Evolutionary conservation across 225 moss, liverwort and hornwort species (phyloP).

Genomic region (Anthoceros angustus): DNA sequence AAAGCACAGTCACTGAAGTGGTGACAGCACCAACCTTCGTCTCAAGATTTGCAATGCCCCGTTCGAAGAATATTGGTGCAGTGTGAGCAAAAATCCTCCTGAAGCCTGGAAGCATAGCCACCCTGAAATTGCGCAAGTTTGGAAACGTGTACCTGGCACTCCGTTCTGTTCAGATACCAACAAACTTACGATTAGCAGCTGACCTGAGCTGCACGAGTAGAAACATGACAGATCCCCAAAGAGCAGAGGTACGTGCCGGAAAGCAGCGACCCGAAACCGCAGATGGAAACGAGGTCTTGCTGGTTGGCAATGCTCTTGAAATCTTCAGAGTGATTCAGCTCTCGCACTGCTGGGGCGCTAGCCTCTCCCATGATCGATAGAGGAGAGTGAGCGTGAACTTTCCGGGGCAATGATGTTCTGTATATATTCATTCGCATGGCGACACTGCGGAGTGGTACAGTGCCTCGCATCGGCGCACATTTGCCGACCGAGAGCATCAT

Average conservation of each 20-base stretch:
- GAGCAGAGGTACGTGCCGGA: constrained; percentile 32
- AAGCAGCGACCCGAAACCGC: constrained; percentile 89
- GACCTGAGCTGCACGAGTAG: background rate
- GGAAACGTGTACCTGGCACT: constrained; percentile 85
- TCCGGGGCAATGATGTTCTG: too few relatives aligned
- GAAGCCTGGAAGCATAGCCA: constrained; percentile 55
- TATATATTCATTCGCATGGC: too few relatives aligned
- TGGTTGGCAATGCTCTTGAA: constrained; percentile 34
- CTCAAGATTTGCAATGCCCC: constrained; percentile 79
- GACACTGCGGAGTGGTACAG: too few relatives aligned
- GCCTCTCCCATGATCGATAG: background rate
- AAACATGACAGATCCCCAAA: background rate
- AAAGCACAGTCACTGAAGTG: background rate
- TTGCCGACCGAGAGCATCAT: too few relatives aligned
- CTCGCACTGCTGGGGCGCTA: constrained; percentile 12
- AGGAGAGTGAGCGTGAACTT: too few relatives aligned
- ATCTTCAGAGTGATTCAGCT: constrained; percentile 47
- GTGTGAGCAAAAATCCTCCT: constrained; percentile 82
- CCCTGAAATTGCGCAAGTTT: constrained; percentile 67
- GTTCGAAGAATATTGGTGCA: constrained; percentile 71
- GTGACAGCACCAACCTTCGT: constrained; percentile 42
- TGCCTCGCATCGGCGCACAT: too few relatives aligned
- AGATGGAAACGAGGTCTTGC: constrained; percentile 56
- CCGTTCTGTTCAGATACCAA: constrained; percentile 33
- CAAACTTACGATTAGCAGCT: background rate